phyloP scores from a whole-genome alignment of 306 rosid genomes.

The Quercus rubra region DNA sequence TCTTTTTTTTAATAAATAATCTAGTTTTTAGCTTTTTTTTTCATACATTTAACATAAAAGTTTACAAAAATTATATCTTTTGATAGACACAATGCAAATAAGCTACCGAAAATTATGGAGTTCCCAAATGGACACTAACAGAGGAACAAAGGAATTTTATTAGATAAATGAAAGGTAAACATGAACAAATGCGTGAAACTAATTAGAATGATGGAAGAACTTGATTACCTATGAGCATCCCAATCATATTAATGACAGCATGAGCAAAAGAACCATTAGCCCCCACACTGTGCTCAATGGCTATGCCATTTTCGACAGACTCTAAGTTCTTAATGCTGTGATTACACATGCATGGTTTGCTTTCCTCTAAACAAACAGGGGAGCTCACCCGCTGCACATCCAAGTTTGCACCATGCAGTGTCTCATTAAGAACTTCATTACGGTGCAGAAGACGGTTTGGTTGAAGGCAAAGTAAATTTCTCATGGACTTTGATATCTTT shows the following conservation, averaged over 20 bases:
- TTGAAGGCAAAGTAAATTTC: slow-evolving; percentile 5
- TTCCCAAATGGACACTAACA: too few relatives aligned
- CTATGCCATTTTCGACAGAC: slow-evolving; percentile 8
- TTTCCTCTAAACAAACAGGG: slow-evolving; percentile 52
- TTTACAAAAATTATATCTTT: too few relatives aligned
- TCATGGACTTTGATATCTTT: slow-evolving; percentile 30
- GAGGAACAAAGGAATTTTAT: too few relatives aligned
- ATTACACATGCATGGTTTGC: slow-evolving; percentile 30
- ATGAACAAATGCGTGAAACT: not conserved
- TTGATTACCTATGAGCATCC: slow-evolving; percentile 68
- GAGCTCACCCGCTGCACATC: slow-evolving; percentile 21
- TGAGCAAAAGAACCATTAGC: slow-evolving; percentile 53
- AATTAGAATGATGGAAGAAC: not conserved
- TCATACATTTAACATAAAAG: too few relatives aligned
- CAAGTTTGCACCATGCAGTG: slow-evolving; percentile 25
- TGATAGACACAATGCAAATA: too few relatives aligned
- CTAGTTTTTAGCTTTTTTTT: too few relatives aligned
- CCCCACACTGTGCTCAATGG: slow-evolving; percentile 19
- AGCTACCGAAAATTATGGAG: too few relatives aligned
- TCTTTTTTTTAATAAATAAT: too few relatives aligned
- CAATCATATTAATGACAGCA: slow-evolving; percentile 74
- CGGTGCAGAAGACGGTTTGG: slow-evolving; percentile 18
- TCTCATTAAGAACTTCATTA: slow-evolving; percentile 21
- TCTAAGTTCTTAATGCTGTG: slow-evolving; percentile 10
- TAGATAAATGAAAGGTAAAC: not conserved